Evolutionary conservation across 2,329 filamentous ascomycete species (phyloP).

Genomic region (Didymella keratinophila): DNA sequence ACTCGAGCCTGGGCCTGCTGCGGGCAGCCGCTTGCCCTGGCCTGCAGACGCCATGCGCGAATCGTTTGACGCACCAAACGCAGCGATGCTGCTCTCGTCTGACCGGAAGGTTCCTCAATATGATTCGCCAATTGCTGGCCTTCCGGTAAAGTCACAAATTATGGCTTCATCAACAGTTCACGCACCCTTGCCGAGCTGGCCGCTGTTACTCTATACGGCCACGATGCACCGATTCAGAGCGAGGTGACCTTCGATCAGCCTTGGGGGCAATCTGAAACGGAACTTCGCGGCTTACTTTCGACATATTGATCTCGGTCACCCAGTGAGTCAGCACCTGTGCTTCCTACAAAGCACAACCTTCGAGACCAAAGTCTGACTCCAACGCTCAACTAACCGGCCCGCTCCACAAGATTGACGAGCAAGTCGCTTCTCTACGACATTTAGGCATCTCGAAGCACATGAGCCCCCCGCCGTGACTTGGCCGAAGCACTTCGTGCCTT

Average conservation of each 20-base stretch:
- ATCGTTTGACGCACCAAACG: constrained; percentile 32
- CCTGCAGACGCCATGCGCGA: constrained; percentile 23
- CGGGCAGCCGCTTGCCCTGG: constrained; percentile 25
- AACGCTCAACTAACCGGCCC: constrained; percentile 26
- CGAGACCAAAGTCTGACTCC: constrained; percentile 32
- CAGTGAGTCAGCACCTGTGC: constrained; percentile 4
- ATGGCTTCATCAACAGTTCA: constrained; percentile 34
- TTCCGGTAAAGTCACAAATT: constrained; percentile 14
- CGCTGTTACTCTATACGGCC: neutral
- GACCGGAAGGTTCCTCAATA: constrained; percentile 38
- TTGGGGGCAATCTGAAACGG: neutral
- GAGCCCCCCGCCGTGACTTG: constrained; percentile 27
- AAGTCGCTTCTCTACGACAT: constrained; percentile 16
- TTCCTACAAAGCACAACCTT: neutral
- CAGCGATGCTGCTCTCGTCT: constrained; percentile 39
- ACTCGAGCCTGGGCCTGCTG: constrained; percentile 25
- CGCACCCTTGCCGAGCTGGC: constrained; percentile 34
- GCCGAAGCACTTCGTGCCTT: constrained; percentile 23
- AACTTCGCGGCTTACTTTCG: neutral
- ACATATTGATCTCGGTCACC: neutral
- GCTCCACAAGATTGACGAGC: constrained; percentile 24
- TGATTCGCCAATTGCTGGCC: constrained; percentile 33
- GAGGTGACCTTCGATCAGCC: neutral
- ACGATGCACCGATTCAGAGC: neutral
- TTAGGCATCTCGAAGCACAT: constrained; percentile 24